phyloP scores from a whole-genome alignment of 257 asterid species.

The Buddleja alternifolia region DNA sequence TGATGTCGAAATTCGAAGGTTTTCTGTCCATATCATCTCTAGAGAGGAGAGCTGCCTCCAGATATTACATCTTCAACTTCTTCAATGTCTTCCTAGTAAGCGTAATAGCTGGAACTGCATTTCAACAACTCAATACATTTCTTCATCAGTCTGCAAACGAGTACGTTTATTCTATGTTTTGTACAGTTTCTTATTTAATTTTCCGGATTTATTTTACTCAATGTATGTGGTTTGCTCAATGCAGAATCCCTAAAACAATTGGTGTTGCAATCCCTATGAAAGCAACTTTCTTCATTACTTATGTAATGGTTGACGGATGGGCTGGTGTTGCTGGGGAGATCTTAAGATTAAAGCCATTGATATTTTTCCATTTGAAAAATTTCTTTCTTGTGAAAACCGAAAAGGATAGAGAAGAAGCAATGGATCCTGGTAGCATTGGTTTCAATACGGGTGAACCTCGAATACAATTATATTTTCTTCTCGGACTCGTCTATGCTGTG shows the following conservation, averaged over 20 bases:
- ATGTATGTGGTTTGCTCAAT: neutral
- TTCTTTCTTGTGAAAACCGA: slow-evolving; percentile 92
- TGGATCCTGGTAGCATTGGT: slow-evolving; percentile 97
- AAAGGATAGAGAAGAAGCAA: slow-evolving; percentile 90
- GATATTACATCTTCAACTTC: slow-evolving; percentile 77
- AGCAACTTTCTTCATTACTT: slow-evolving; percentile 95
- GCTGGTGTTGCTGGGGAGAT: slow-evolving; percentile 93
- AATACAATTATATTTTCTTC: slow-evolving; percentile 84
- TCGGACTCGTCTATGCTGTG: slow-evolving; percentile 90
- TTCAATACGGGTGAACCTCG: slow-evolving; percentile 90
- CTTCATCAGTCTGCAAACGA: slow-evolving; percentile 65
- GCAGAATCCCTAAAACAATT: slow-evolving; percentile 78
- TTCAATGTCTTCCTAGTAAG: slow-evolving; percentile 88
- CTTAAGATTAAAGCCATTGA: slow-evolving; percentile 74
- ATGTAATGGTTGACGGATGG: slow-evolving; percentile 97
- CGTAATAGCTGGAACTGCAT: slow-evolving; percentile 85
- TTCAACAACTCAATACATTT: slow-evolving; percentile 76
- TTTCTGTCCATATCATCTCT: slow-evolving; percentile 71
- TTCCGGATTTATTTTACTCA: neutral
- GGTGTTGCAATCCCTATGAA: slow-evolving; percentile 96
- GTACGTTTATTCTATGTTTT: slow-evolving; percentile 50
- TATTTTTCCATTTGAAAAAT: slow-evolving; percentile 79
- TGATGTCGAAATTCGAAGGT: slow-evolving; percentile 94
- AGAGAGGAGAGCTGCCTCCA: slow-evolving; percentile 80
- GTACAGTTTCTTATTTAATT: neutral